Conservation (phyloP, 2,329 filamentous ascomycete species). For the Drechslerella coelobrocha region DNA sequence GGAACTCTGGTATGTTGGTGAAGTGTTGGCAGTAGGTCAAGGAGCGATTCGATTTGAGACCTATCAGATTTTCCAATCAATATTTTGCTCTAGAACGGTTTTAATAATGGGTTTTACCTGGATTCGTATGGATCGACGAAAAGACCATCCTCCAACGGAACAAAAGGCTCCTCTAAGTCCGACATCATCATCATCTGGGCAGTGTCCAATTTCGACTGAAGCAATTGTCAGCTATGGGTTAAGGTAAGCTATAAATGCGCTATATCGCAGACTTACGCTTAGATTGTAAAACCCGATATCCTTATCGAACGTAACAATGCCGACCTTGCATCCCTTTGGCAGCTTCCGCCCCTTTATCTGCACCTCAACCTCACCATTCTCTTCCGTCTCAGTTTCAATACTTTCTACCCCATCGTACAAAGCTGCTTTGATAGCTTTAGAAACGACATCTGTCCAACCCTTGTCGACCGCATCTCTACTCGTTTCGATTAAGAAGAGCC, state of each 20-base stretch:
- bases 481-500: slow-evolving; percentile 91
- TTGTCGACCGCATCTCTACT: slow-evolving; percentile 90
- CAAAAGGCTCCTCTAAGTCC: slow-evolving; percentile 94
- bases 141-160: slow-evolving; percentile 86
- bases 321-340: slow-evolving; percentile 82
- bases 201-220: slow-evolving; percentile 74
- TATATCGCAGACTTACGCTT: slow-evolving; percentile 65
- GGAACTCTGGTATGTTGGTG: slow-evolving; percentile 89
- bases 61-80: slow-evolving; percentile 12
- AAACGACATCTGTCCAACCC: slow-evolving; percentile 87
- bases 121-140: slow-evolving; percentile 95
- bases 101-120: too few relatives aligned
- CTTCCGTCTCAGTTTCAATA: slow-evolving; percentile 59
- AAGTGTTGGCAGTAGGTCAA: slow-evolving; percentile 80
- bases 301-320: slow-evolving; percentile 94
- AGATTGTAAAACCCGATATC: slow-evolving; percentile 99
- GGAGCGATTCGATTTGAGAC: slow-evolving; percentile 74
- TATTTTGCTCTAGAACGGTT: too few relatives aligned
- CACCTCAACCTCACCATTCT: slow-evolving; percentile 23
- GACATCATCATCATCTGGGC: slow-evolving; percentile 99
- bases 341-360: slow-evolving; percentile 62
- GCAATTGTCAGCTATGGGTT: slow-evolving; percentile 7
- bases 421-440: slow-evolving; percentile 82
- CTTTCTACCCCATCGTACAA: slow-evolving; percentile 75
- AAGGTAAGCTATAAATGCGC: slow-evolving; percentile 20